phyloP scores from a whole-genome alignment of 225 moss, liverwort and hornwort species.

The Sphagnum tenellum region DNA sequence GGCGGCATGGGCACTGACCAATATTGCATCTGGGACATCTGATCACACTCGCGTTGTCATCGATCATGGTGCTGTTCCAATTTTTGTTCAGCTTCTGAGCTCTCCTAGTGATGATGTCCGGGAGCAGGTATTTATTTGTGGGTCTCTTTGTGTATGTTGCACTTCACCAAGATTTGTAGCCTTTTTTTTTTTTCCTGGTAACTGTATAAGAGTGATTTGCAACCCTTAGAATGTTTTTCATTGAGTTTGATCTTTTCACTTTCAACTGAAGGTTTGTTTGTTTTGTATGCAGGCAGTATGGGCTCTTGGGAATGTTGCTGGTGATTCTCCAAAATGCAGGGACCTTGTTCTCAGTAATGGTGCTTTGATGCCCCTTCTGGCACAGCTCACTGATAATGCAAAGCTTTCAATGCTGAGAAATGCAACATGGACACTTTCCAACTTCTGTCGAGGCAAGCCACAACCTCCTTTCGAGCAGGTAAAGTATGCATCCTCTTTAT shows the following conservation, averaged over 20 bases:
- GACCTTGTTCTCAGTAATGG: slow-evolving; percentile 81
- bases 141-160: too few species aligned
- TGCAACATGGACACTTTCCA: slow-evolving; percentile 95
- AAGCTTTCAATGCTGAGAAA: slow-evolving; percentile 90
- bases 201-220: too few species aligned
- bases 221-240: neutral
- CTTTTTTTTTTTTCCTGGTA: too few species aligned
- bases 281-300: slow-evolving; percentile 69
- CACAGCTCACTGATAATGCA: slow-evolving; percentile 76
- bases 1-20: slow-evolving; percentile 95
- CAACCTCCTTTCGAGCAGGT: slow-evolving; percentile 97
- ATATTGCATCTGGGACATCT: slow-evolving; percentile 94
- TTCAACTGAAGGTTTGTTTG: too few species aligned
- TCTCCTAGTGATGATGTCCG: slow-evolving; percentile 96
- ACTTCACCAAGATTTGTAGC: too few species aligned
- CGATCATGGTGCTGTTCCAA: slow-evolving; percentile 92
- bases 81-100: slow-evolving; percentile 83
- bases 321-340: slow-evolving; percentile 90
- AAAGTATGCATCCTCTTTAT: neutral
- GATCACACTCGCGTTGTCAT: slow-evolving; percentile 95
- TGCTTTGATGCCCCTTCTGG: slow-evolving; percentile 83
- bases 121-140: slow-evolving; percentile 54
- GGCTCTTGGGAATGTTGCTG: slow-evolving; percentile 96
- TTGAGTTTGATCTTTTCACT: too few species aligned
- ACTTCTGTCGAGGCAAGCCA: slow-evolving; percentile 95